Conservation (phyloP, 768 basidiomycete genomes). For the Kwoniella newhampshirensis region DNA sequence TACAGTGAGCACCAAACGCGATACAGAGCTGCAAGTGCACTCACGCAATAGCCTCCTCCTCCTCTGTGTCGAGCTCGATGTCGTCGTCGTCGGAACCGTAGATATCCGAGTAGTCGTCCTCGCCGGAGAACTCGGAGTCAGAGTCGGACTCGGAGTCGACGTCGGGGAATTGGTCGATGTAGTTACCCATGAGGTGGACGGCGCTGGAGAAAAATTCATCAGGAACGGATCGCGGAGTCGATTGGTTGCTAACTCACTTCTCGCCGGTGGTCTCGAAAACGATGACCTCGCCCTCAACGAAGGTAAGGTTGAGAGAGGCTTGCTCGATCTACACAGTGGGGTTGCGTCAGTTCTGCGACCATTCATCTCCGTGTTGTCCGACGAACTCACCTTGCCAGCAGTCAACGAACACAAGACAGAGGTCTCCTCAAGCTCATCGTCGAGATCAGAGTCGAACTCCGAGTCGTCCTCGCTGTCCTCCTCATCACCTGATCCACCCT, state of each 20-base stretch:
- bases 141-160: slow-evolving; percentile 76
- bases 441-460: slow-evolving; percentile 48
- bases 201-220: slow-evolving; percentile 50
- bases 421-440: slow-evolving; percentile 53
- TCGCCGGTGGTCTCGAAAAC: slow-evolving; percentile 72
- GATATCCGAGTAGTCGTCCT: slow-evolving; percentile 64
- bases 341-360: slow-evolving; percentile 9
- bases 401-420: slow-evolving; percentile 71
- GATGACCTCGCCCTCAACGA: slow-evolving; percentile 65
- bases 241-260: slow-evolving; percentile 58
- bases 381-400: slow-evolving; percentile 67
- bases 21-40: background rate
- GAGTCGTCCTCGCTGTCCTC: slow-evolving; percentile 28
- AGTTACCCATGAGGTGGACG: slow-evolving; percentile 79
- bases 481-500: slow-evolving; percentile 57
- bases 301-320: slow-evolving; percentile 66
- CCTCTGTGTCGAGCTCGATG: slow-evolving; percentile 65
- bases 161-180: slow-evolving; percentile 60
- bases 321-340: slow-evolving; percentile 67
- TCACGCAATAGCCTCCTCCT: slow-evolving; percentile 51
- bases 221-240: background rate
- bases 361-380: background rate
- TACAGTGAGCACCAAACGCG: no score
- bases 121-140: slow-evolving; percentile 65
- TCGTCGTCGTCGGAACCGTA: slow-evolving; percentile 62